A percentile compares a stretch with the other conserved stretches of the same genome.
Conservation (phyloP, 2,329 filamentous ascomycete species). For the Pseudopyricularia javanii region DNA sequence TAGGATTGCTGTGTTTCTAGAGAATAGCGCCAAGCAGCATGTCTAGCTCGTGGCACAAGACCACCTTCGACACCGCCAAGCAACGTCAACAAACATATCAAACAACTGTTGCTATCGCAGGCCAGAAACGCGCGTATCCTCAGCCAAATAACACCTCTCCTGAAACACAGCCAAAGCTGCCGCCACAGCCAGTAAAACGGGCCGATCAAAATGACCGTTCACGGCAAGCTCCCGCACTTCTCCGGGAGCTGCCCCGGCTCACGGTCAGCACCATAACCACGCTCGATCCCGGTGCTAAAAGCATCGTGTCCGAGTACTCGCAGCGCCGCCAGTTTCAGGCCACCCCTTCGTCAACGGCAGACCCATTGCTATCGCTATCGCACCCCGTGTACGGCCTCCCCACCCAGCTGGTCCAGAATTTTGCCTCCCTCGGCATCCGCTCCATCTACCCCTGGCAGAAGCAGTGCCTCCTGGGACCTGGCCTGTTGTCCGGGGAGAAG, state of each 20-base stretch:
- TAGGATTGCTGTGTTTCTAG: not conserved
- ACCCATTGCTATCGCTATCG: conserved; percentile 47
- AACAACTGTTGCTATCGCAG: conserved; percentile 7
- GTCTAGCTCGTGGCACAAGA: conserved; percentile 9
- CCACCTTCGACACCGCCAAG: conserved; percentile 11
- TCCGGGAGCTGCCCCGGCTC: conserved; percentile 12
- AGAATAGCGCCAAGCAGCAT: not conserved
- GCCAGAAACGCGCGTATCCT: conserved; percentile 11
- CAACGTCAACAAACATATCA: conserved; percentile 7
- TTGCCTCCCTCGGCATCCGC: conserved; percentile 53
- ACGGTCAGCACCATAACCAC: conserved; percentile 34
- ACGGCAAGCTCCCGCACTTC: not conserved
- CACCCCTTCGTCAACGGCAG: conserved; percentile 37
- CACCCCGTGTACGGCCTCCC: conserved; percentile 55
- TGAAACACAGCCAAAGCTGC: not conserved
- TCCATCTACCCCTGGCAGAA: conserved; percentile 74
- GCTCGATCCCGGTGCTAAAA: conserved; percentile 9
- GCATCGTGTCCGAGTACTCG: conserved; percentile 37
- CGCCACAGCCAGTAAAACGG: not conserved
- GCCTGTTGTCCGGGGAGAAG: conserved; percentile 49
- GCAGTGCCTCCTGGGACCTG: conserved; percentile 56
- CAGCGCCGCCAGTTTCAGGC: conserved; percentile 39
- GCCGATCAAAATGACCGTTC: not conserved
- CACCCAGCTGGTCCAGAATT: conserved; percentile 46
- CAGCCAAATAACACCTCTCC: not conserved